phyloP scores from a whole-genome alignment of 768 basidiomycete genomes.

The Sistotremastrum suecicum region DNA sequence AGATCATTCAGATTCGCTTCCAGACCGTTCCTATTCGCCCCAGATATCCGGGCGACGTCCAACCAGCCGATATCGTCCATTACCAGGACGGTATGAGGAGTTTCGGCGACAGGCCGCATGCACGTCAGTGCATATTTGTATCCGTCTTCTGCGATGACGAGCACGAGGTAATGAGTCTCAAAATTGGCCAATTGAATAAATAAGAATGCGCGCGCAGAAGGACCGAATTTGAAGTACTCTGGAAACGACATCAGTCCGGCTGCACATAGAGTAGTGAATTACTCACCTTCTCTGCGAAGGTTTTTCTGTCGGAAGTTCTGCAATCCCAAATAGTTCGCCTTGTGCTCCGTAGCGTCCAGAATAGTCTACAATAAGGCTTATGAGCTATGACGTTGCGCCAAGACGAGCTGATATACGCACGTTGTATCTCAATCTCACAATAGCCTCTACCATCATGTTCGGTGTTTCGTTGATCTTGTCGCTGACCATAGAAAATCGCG shows the following conservation, averaged over 20 bases:
- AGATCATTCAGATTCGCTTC: conserved; percentile 5
- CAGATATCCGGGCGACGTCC: conserved; percentile 53
- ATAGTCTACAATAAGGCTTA: conserved; percentile 48
- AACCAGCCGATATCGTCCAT: conserved; percentile 75
- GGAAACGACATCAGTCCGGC: background rate
- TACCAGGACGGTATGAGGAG: conserved; percentile 43
- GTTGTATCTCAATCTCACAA: conserved; percentile 44
- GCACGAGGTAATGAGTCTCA: conserved; percentile 69
- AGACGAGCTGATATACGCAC: conserved; percentile 26
- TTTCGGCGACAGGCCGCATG: conserved; percentile 37
- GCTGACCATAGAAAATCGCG: conserved; percentile 43
- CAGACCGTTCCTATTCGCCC: conserved; percentile 18
- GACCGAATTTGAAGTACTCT: conserved; percentile 66
- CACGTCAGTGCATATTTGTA: conserved; percentile 76
- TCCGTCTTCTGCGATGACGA: conserved; percentile 64
- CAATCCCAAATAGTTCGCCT: conserved; percentile 75
- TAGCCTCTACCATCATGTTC: conserved; percentile 34
- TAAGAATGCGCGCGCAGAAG: conserved; percentile 41
- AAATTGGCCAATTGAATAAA: conserved; percentile 71
- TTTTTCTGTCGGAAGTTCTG: conserved; percentile 58
- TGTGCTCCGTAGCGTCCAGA: conserved; percentile 68
- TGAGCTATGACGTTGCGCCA: background rate
- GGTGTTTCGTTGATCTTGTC: conserved; percentile 63
- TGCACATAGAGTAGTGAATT: background rate
- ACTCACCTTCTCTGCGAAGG: conserved; percentile 47